Percentiles rank a stretch among this genome's conserved stretches.
phyloP scores from a whole-genome alignment of 257 asterid genomes.

The Nicotiana sylvestris region DNA sequence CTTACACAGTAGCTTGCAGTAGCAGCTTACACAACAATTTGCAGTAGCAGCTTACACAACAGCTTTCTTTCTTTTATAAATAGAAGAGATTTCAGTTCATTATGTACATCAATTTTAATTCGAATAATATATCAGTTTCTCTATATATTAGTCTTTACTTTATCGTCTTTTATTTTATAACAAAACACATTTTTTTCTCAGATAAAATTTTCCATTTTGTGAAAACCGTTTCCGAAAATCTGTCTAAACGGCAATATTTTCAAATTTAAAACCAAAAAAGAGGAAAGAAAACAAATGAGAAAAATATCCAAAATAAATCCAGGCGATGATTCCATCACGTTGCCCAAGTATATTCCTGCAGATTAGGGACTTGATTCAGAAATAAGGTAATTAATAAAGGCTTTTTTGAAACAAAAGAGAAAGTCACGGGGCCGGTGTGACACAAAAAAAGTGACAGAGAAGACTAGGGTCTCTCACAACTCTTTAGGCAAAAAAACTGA shows the following conservation, averaged over 20 bases:
- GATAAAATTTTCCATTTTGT: background rate
- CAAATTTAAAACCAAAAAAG: background rate
- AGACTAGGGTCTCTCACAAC: slow-evolving; percentile 18
- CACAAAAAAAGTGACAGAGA: background rate
- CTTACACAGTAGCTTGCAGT: no score
- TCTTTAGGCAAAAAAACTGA: background rate
- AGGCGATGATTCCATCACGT: background rate
- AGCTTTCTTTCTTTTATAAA: no score
- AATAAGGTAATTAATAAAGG: background rate
- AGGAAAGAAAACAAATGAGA: background rate
- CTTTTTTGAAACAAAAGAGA: background rate
- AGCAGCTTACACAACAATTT: no score
- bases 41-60: no score
- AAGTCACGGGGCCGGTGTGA: background rate
- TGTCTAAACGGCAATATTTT: background rate
- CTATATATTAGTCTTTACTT: no score
- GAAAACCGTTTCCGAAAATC: background rate
- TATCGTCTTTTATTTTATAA: no score
- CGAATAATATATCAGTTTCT: no score
- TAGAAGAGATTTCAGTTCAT: no score
- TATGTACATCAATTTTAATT: no score
- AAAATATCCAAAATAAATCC: background rate
- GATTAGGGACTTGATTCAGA: background rate
- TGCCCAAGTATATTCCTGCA: background rate
- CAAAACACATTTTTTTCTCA: background rate